Conservation (phyloP, 2,329 filamentous ascomycete species). For the Claviceps arundinis region DNA sequence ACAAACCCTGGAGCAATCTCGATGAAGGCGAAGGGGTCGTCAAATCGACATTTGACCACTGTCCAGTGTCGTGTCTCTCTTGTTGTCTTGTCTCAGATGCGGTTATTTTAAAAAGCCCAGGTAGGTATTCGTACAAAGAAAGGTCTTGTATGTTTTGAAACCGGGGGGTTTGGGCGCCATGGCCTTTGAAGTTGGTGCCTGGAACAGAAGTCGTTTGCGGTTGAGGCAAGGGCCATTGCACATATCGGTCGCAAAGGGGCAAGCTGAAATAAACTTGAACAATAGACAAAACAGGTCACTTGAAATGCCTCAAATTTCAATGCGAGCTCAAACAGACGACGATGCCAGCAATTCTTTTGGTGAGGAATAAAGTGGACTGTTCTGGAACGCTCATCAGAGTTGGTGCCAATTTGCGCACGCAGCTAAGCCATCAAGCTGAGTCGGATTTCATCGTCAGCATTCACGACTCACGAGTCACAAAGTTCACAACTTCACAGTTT, state of each 20-base stretch:
- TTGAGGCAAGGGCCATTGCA: neutral
- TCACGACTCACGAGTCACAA: neutral
- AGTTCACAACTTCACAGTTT: too few relatives aligned
- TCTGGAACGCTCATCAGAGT: neutral
- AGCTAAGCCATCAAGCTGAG: neutral
- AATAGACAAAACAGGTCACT: neutral
- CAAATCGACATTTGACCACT: neutral
- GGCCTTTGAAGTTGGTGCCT: neutral
- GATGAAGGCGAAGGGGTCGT: neutral
- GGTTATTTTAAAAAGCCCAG: neutral
- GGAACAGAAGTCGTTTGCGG: too few relatives aligned
- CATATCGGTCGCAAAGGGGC: neutral
- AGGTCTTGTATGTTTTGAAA: neutral
- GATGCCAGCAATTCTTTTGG: neutral
- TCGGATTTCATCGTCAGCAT: neutral
- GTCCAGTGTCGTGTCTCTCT: neutral
- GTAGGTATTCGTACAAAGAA: neutral
- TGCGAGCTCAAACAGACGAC: neutral
- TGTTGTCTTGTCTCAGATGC: neutral
- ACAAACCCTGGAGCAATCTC: neutral
- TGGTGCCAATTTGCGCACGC: neutral
- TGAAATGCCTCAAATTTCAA: neutral
- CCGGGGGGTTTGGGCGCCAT: neutral
- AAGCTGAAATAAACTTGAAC: neutral
- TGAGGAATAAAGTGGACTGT: neutral